These are phyloP conservation scores for Fusarium sp. DNA, from an alignment of 2,329 filamentous ascomycete genomes.

Conservation along the genomic window DNA sequence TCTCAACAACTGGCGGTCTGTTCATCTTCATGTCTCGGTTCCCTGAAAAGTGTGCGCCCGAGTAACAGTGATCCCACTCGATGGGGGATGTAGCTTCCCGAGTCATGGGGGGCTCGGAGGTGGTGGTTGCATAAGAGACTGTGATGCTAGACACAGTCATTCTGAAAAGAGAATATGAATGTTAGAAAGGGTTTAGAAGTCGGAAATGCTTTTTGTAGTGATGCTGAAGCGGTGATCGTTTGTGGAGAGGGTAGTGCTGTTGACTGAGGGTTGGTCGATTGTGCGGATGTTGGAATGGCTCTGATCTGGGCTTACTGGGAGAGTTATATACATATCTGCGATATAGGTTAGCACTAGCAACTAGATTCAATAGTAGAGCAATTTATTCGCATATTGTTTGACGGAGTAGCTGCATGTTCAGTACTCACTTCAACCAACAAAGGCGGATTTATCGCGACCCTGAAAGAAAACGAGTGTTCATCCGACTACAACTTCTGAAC, in stretches of 20 bases:
- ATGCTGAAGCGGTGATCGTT: neutral
- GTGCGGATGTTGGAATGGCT: neutral
- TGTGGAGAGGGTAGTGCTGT: neutral
- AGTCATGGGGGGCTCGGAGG: neutral
- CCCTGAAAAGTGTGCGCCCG: neutral
- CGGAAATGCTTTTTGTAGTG: neutral
- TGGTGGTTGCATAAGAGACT: neutral
- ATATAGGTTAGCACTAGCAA: rapidly evolving
- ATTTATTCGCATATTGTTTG: neutral
- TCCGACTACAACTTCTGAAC: neutral
- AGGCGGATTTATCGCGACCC: neutral
- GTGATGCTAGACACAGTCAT: neutral
- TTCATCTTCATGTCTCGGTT: neutral
- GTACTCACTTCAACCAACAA: neutral
- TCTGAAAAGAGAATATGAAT: rapidly evolving
- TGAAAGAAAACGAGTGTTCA: neutral
- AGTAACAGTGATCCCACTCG: neutral
- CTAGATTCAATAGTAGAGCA: rapidly evolving
- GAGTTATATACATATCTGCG: neutral
- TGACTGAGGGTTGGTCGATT: neutral
- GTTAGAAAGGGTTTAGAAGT: too few species aligned
- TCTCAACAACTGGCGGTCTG: rapidly evolving
- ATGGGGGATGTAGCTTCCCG: neutral
- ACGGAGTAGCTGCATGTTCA: neutral
- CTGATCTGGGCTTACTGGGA: neutral